Conservation (phyloP, 257 asterid species). For the Solanum peruvianum region DNA sequence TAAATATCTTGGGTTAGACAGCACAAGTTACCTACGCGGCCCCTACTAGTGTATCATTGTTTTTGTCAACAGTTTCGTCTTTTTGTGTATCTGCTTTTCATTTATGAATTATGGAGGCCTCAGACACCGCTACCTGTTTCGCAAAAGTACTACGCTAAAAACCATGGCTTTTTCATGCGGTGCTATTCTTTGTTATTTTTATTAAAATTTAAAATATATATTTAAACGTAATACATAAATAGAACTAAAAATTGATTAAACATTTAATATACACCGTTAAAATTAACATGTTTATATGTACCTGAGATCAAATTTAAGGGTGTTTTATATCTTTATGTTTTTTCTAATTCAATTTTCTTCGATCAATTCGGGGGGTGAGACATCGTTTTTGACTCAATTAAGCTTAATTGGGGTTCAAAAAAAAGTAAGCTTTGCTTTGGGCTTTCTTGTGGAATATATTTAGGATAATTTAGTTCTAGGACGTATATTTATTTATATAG, state of each 20-base stretch:
- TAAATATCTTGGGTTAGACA: neutral
- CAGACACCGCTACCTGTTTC: neutral
- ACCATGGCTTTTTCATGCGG: neutral
- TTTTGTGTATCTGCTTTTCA: neutral
- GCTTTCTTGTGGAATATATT: no score
- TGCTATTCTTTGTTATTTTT: neutral
- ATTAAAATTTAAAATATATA: no score
- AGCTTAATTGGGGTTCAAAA: neutral
- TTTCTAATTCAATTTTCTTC: neutral
- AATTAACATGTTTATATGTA: no score
- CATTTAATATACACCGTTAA: no score
- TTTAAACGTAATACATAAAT: no score
- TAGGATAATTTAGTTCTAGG: no score
- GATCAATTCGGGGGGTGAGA: neutral
- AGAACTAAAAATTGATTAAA: rapidly evolving
- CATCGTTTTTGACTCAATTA: neutral
- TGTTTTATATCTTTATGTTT: no score
- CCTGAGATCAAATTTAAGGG: no score
- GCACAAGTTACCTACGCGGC: neutral
- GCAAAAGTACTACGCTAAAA: neutral
- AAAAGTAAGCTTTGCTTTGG: neutral
- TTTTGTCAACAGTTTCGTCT: neutral
- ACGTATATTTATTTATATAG: no score
- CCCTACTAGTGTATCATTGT: neutral
- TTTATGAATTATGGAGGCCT: neutral